Conservation (phyloP, 805 yeast genomes). For the Yamadazyma kitorensis region DNA sequence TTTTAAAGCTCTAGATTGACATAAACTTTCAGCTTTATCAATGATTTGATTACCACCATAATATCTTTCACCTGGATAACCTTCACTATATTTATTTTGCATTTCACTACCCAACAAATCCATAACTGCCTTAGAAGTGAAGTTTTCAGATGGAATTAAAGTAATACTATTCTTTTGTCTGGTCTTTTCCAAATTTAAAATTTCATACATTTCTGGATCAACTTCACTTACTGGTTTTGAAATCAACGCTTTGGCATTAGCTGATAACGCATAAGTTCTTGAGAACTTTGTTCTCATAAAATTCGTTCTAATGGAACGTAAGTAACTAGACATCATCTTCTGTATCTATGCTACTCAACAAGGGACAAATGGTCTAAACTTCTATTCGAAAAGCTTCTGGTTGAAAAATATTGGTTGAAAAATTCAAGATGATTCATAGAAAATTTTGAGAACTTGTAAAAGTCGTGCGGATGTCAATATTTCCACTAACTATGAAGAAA, state of each 20-base stretch:
- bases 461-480: too few relatives aligned
- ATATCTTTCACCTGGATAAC: conserved; percentile 98
- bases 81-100: conserved; percentile 98
- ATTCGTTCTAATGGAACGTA: conserved; percentile 24
- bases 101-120: conserved; percentile 96
- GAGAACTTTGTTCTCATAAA: conserved; percentile 6
- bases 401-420: too few relatives aligned
- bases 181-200: conserved; percentile 73
- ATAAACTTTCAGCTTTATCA: conserved; percentile 86
- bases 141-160: conserved; percentile 94
- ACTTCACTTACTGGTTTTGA: conserved; percentile 60
- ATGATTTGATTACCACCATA: conserved; percentile 98
- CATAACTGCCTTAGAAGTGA: conserved; percentile 93
- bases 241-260: conserved; percentile 62
- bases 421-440: too few relatives aligned
- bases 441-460: too few relatives aligned
- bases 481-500: too few relatives aligned
- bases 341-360: too few relatives aligned
- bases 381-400: too few relatives aligned
- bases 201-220: conserved; percentile 76
- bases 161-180: conserved; percentile 95
- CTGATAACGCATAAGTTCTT: conserved; percentile 60
- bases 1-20: conserved; percentile 91
- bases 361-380: too few relatives aligned
- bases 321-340: conserved; percentile 31